phyloP scores from a whole-genome alignment of 2,329 filamentous ascomycete species.

The Xylariaceae sp. region DNA sequence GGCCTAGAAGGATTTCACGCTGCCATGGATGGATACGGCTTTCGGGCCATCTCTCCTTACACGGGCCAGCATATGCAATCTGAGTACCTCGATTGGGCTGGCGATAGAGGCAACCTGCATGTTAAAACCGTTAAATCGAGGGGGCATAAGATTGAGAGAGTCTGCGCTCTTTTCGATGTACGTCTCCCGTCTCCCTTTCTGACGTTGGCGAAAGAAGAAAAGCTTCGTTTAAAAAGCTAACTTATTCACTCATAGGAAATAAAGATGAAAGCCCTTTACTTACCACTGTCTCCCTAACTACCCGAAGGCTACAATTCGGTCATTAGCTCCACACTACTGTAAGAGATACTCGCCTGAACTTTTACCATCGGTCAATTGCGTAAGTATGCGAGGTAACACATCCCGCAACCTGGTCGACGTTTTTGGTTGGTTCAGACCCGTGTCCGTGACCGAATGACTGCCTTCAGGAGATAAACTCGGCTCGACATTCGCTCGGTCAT shows the following conservation, averaged over 20 bases:
- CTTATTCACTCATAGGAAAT: constrained; percentile 14
- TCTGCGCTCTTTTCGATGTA: constrained; percentile 28
- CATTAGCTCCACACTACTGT: too few species aligned
- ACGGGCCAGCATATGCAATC: constrained; percentile 17
- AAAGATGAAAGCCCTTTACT: constrained; percentile 16
- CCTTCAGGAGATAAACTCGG: too few species aligned
- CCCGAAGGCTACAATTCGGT: too few species aligned
- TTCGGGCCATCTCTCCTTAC: constrained; percentile 23
- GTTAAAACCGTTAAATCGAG: constrained; percentile 12
- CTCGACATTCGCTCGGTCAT: too few species aligned
- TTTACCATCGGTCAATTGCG: too few species aligned
- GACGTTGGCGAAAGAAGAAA: neutral
- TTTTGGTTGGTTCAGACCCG: too few species aligned
- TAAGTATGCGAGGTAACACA: too few species aligned
- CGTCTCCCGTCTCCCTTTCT: constrained; percentile 5
- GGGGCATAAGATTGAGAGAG: constrained; percentile 7
- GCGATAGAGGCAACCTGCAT: constrained; percentile 8
- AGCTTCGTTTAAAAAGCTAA: constrained; percentile 2
- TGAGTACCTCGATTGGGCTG: constrained; percentile 9
- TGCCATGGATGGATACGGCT: constrained; percentile 22
- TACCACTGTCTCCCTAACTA: neutral
- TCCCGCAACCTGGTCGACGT: too few species aligned
- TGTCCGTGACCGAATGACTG: too few species aligned
- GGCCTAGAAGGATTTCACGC: constrained; percentile 23
- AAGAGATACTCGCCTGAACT: too few species aligned